Percentiles rank a stretch among this genome's conserved stretches.
Conservation (phyloP, 371 early-diverging fungal species). For the Thermomucor indicae-seudaticae region DNA sequence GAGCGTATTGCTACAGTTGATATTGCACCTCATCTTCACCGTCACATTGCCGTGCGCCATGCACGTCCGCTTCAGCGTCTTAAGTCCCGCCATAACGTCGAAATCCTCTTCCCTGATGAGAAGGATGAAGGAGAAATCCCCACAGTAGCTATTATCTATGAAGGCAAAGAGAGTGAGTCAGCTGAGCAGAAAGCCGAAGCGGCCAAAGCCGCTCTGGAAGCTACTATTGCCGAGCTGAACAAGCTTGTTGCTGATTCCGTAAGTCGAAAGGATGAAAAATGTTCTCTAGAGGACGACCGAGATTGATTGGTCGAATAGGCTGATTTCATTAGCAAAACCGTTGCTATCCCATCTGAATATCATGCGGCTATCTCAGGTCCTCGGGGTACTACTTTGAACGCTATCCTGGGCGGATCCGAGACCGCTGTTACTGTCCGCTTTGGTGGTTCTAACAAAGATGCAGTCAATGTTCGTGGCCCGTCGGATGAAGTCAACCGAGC, state of each 20-base stretch:
- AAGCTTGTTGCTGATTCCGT: constrained; percentile 52
- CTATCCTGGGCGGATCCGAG: constrained; percentile 48
- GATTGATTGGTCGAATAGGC: constrained; percentile 25
- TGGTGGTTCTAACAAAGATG: constrained; percentile 54
- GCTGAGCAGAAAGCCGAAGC: constrained; percentile 46
- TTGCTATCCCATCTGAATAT: constrained; percentile 66
- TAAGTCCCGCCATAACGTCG: constrained; percentile 60
- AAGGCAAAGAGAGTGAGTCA: constrained; percentile 65
- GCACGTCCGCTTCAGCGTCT: constrained; percentile 74
- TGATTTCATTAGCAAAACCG: constrained; percentile 61
- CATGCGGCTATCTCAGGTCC: constrained; percentile 78
- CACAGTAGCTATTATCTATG: constrained; percentile 52
- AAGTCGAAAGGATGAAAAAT: background rate
- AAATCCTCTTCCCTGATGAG: constrained; percentile 65
- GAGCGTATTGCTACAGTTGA: constrained; percentile 65
- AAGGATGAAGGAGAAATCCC: constrained; percentile 47
- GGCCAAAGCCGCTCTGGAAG: constrained; percentile 59
- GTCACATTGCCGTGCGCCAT: constrained; percentile 74
- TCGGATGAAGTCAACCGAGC: constrained; percentile 71
- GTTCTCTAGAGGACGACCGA: background rate
- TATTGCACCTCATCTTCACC: constrained; percentile 77
- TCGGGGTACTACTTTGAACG: constrained; percentile 69
- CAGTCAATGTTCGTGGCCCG: constrained; percentile 79
- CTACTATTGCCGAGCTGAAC: constrained; percentile 64
- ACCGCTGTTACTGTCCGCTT: constrained; percentile 69